phyloP scores from a whole-genome alignment of 2,329 filamentous ascomycete genomes.

The Microcyclospora pomicola region DNA sequence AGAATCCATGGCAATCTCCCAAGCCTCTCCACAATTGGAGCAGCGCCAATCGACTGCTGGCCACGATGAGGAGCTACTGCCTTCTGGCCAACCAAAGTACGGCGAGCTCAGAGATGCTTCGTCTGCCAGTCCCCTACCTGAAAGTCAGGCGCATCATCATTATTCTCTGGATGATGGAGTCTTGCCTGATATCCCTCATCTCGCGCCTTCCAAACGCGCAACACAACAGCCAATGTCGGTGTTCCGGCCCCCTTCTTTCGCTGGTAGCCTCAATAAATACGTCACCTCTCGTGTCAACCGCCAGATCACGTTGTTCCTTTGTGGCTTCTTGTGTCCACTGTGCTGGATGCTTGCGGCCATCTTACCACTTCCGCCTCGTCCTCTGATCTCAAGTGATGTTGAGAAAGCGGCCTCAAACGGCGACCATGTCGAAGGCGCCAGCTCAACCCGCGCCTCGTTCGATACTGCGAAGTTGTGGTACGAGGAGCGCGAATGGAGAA shows the following conservation, averaged over 20 bases:
- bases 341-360: slow-evolving; percentile 24
- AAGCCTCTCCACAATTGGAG: slow-evolving; percentile 5
- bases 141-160: too few species aligned
- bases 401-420: slow-evolving; percentile 14
- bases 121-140: background rate
- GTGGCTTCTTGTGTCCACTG: slow-evolving; percentile 23
- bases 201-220: slow-evolving; percentile 14
- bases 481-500: slow-evolving; percentile 19
- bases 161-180: too few species aligned
- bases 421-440: slow-evolving; percentile 16
- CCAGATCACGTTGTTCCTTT: slow-evolving; percentile 23
- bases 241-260: slow-evolving; percentile 23
- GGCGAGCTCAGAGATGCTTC: slow-evolving; percentile 15
- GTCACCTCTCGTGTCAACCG: slow-evolving; percentile 20
- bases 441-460: slow-evolving; percentile 18
- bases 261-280: slow-evolving; percentile 21
- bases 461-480: slow-evolving; percentile 18
- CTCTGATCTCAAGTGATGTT: slow-evolving; percentile 8
- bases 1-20: slow-evolving; percentile 17
- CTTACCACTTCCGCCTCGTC: slow-evolving; percentile 20
- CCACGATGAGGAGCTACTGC: slow-evolving; percentile 11
- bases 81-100: slow-evolving; percentile 19
- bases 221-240: slow-evolving; percentile 14
- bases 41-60: background rate
- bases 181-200: slow-evolving; percentile 11